A percentile compares a stretch with the other conserved stretches of the same genome.
Evolutionary conservation across 179 eudicot genomes (phyloP).

Genomic region (Vitellaria paradoxa): DNA sequence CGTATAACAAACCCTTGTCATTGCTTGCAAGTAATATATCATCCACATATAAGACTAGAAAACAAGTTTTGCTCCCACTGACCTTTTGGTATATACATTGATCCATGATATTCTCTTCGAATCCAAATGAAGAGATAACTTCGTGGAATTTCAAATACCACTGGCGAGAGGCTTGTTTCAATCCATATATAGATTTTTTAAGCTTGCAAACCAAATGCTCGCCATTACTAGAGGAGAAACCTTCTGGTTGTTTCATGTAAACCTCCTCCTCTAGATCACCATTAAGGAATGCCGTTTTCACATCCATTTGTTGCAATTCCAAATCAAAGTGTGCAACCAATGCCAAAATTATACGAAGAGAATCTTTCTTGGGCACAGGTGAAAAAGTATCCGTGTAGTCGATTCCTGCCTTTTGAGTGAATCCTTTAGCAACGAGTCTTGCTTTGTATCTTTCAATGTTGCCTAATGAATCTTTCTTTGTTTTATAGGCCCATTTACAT

Average conservation of each 20-base stretch:
- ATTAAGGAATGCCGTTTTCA: not conserved
- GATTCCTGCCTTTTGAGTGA: too few species aligned
- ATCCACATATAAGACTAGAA: not conserved
- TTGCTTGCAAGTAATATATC: not conserved
- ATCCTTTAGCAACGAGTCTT: too few species aligned
- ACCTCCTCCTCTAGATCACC: not conserved
- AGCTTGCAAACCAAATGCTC: not conserved
- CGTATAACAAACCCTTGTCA: slow-evolving; percentile 1
- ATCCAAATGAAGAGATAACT: not conserved
- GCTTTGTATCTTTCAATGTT: too few species aligned
- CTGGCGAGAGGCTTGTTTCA: not conserved
- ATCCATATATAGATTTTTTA: not conserved
- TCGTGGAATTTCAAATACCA: not conserved
- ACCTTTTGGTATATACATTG: too few species aligned
- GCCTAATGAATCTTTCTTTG: too few species aligned
- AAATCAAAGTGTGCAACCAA: too few species aligned
- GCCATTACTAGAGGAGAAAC: not conserved
- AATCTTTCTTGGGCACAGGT: too few species aligned
- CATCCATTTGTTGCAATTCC: not conserved
- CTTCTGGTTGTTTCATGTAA: not conserved
- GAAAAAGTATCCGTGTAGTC: too few species aligned
- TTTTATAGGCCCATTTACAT: too few species aligned
- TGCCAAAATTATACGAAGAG: too few species aligned
- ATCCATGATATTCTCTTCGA: not conserved
- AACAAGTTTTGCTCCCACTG: too few species aligned